Conservation (phyloP, 2,329 filamentous ascomycete species). For the Botryosphaeria dothidea region DNA sequence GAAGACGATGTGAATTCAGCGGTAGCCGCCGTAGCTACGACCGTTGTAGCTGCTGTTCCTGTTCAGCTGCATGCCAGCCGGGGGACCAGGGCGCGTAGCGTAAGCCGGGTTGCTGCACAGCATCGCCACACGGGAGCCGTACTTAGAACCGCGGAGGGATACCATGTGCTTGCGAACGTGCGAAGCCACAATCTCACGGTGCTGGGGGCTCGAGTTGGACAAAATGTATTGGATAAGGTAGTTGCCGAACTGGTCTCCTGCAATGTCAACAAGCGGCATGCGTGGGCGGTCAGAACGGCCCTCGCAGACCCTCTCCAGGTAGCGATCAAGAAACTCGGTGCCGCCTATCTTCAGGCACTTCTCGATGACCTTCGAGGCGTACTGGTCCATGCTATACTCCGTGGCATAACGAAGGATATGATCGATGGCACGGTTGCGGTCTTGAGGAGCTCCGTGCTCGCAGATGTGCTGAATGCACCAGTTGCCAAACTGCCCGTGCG, state of each 20-base stretch:
- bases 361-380: conserved; percentile 97
- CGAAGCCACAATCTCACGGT: conserved; percentile 87
- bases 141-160: conserved; percentile 95
- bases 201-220: conserved; percentile 81
- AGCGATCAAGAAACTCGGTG: conserved; percentile 84
- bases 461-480: conserved; percentile 99
- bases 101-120: conserved; percentile 94
- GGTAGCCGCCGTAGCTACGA: conserved; percentile 25
- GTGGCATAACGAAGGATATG: conserved; percentile 92
- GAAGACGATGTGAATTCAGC: conserved; percentile 9
- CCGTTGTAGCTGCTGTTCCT: conserved; percentile 32
- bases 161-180: conserved; percentile 99
- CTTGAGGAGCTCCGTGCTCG: conserved; percentile 87
- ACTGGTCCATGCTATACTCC: conserved; percentile 98
- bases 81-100: conserved; percentile 84
- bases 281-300: conserved; percentile 86
- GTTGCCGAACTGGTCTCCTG: conserved; percentile 98
- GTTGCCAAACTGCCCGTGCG: conserved; percentile 97
- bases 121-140: conserved; percentile 97
- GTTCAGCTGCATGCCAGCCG: conserved; percentile 57
- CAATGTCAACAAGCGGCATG: conserved; percentile 96
- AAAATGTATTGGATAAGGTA: conserved; percentile 98
- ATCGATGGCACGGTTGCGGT: conserved; percentile 90
- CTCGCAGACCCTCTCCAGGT: conserved; percentile 91
- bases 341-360: conserved; percentile 98